phyloP scores from a whole-genome alignment of 2,329 filamentous ascomycete genomes.

The Didymella arachidicola region DNA sequence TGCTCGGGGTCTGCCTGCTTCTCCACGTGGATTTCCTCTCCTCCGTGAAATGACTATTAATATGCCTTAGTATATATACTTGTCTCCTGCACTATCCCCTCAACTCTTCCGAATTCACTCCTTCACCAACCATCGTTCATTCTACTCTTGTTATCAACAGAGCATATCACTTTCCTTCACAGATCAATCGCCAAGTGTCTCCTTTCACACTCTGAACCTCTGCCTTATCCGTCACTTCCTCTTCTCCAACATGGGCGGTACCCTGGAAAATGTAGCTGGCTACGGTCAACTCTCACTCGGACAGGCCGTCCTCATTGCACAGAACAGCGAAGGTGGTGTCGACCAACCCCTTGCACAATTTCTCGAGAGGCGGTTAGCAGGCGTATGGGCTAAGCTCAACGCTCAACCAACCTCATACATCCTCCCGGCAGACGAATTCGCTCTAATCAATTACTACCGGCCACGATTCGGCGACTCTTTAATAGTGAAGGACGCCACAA shows the following conservation, averaged over 20 bases:
- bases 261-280: conserved; percentile 50
- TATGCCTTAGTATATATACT: conserved; percentile 43
- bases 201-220: conserved; percentile 6
- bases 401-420: conserved; percentile 73
- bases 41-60: conserved; percentile 39
- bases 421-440: conserved; percentile 79
- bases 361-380: conserved; percentile 65
- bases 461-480: conserved; percentile 65
- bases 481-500: conserved; percentile 61
- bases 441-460: conserved; percentile 86
- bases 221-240: conserved; percentile 33
- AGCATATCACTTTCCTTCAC: conserved; percentile 10
- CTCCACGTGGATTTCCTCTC: conserved; percentile 48
- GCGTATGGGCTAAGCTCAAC: conserved; percentile 74
- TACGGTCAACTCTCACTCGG: conserved; percentile 61
- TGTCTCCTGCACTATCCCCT: conserved; percentile 32
- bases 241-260: conserved; percentile 53
- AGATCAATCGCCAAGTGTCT: background rate
- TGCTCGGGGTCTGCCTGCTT: conserved; percentile 45
- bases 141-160: conserved; percentile 18
- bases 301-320: conserved; percentile 76
- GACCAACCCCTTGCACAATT: conserved; percentile 69
- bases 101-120: conserved; percentile 22
- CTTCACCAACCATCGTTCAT: conserved; percentile 19
- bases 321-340: conserved; percentile 73